Evolutionary conservation across 2,329 filamentous ascomycete species (phyloP), one percentile per base, ranked within the genome.

Genomic region (Escovopsis sp.): DNA sequence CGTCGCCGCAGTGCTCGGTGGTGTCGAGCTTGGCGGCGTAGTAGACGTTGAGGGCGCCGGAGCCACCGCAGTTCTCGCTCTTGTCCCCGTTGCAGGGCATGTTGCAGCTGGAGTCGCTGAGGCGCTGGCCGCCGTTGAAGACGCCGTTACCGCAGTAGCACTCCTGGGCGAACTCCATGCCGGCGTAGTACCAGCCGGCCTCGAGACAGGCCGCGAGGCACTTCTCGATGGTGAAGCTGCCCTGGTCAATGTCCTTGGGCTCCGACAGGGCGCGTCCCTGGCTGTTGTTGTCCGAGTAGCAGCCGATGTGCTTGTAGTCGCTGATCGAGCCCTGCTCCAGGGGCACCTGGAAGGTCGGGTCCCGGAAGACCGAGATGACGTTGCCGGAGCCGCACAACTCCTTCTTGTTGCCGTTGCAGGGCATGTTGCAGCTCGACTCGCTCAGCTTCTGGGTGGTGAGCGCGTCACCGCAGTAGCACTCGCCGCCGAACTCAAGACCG

Each of bases 261-360:
- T 66, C 71, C 26, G 61, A 60, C 38, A 75, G 60, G 26, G 71
- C 64, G 39, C 64, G 65, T 35, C 67, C 64, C 41, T 59, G 48
- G 39, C 47, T 47, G 18, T 60, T 61, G 43, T 61, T 52, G 47
- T 73, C 71, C 26, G 61, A 65, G 52, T 72, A 80, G 61, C 80
- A 85, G 43, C 80, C 80, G n/a, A 71, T 55, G 48, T 75, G 69
- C 36, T 64, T 62, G 65, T 77, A 84, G 38, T 68, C 64, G 42
- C 64, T 62, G 37, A 70, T 61, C 23, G 66, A 68, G 26, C 69
- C 56, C 40, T 70, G 67, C 46, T 59, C 58, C 23, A 62, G 59
- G 38, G 62, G 53, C 23, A 23, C 23, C 23, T 4, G 23, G 30
- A 75, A 58, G 42, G 72, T 66, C 41, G 59, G 59, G 39, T 70